phyloP scores from a whole-genome alignment of 768 basidiomycete species.

The Naganishia onofrii region DNA sequence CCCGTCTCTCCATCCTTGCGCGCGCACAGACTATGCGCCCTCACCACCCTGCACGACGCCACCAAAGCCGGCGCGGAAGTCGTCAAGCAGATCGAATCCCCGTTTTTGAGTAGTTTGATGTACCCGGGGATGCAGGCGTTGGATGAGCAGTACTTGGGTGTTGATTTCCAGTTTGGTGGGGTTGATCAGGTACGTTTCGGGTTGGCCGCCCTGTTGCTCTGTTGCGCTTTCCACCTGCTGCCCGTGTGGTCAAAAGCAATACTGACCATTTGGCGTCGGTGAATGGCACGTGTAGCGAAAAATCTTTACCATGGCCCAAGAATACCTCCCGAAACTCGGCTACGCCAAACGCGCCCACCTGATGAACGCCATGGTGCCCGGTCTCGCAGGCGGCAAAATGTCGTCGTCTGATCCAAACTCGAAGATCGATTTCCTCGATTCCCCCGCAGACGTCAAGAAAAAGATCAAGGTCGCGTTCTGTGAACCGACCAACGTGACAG shows the following conservation, averaged over 20 bases:
- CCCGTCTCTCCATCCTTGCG: not conserved
- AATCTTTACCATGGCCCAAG: constrained; percentile 96
- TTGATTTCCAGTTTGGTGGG: constrained; percentile 97
- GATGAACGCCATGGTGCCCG: constrained; percentile 98
- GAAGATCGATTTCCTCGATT: constrained; percentile 95
- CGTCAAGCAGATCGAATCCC: constrained; percentile 93
- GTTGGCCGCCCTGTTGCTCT: too few species aligned
- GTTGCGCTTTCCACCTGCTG: too few species aligned
- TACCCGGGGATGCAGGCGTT: constrained; percentile 96
- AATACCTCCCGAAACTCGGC: constrained; percentile 88
- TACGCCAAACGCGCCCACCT: constrained; percentile 92
- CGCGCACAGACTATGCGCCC: constrained; percentile 64
- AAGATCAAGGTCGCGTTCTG: constrained; percentile 93
- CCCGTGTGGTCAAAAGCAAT: too few species aligned
- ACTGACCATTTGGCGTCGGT: too few species aligned
- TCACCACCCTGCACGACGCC: constrained; percentile 90
- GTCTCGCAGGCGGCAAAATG: constrained; percentile 94
- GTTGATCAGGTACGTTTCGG: constrained; percentile 80
- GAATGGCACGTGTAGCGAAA: constrained; percentile 68
- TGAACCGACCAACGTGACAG: constrained; percentile 81
- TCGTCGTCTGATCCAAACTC: constrained; percentile 95
- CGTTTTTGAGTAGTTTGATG: constrained; percentile 81
- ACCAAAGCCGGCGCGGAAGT: constrained; percentile 99
- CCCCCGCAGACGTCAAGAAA: constrained; percentile 73
- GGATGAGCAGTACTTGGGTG: constrained; percentile 92